These are phyloP conservation scores for Sugiyamaella chiloensis DNA, from an alignment of 805 yeast genomes.

Conservation along the genomic window DNA sequence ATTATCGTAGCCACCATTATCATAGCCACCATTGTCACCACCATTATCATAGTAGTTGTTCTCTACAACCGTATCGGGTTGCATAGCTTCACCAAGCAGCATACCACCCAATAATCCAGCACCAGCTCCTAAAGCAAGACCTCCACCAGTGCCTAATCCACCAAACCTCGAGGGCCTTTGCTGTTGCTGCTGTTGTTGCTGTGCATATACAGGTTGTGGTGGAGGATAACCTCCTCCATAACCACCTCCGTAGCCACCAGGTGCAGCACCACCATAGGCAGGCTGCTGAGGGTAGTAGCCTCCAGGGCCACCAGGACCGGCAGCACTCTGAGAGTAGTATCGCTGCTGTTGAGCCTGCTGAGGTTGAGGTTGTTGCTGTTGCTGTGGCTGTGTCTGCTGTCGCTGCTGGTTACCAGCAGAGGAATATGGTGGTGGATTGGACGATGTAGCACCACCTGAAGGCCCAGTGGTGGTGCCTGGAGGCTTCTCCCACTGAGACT, in stretches of 20 bases:
- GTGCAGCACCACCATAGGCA: conserved; percentile 19
- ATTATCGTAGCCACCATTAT: conserved; percentile 33
- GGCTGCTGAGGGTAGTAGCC: conserved; percentile 20
- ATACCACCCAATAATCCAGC: conserved; percentile 64
- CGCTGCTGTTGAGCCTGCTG: conserved; percentile 19
- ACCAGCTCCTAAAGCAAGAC: conserved; percentile 50
- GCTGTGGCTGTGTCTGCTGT: conserved; percentile 2
- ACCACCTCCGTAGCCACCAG: conserved; percentile 20
- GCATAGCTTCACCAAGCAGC: conserved; percentile 46
- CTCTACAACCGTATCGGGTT: conserved; percentile 33
- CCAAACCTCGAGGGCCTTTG: conserved; percentile 34
- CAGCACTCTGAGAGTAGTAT: conserved; percentile 5
- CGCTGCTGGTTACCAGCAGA: conserved; percentile 9
- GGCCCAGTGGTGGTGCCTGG: too few species aligned
- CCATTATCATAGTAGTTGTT: conserved; percentile 36
- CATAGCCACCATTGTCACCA: conserved; percentile 35
- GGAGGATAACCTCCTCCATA: conserved; percentile 27
- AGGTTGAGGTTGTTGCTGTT: conserved; percentile 1
- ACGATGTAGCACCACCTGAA: conserved; percentile 30
- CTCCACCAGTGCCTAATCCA: conserved; percentile 40
- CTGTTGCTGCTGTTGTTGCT: conserved; percentile 33
- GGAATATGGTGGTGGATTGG: conserved; percentile 15
- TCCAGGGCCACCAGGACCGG: conserved; percentile 8
- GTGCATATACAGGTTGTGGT: conserved; percentile 24
- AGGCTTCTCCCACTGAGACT: conserved; percentile 93